Conservation (phyloP, 1,139 yeast genomes). For the Arxiozyma telluris region DNA sequence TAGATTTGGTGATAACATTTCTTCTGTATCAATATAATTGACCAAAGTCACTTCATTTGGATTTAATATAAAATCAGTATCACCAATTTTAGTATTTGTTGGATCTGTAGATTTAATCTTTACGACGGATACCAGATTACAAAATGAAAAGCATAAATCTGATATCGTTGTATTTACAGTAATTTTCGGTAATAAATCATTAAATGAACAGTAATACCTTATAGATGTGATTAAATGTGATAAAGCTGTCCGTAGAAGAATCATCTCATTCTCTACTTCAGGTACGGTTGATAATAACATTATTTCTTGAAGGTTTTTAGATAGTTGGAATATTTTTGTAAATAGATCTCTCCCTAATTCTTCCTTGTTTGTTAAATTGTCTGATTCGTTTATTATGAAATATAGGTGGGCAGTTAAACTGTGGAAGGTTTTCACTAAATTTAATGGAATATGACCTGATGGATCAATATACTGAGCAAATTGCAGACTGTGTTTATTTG, state of each 20-base stretch:
- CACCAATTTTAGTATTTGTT: not conserved
- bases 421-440: constrained; percentile 3
- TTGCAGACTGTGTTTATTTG: not conserved
- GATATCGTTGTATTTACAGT: constrained; percentile 70
- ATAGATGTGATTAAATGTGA: constrained; percentile 73
- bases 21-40: not conserved
- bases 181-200: constrained; percentile 49
- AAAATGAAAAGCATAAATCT: constrained; percentile 62
- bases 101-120: constrained; percentile 26
- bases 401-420: not conserved
- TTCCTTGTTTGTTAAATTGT: not conserved
- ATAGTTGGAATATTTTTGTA: constrained; percentile 45
- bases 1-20: not conserved
- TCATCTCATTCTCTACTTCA: constrained; percentile 18
- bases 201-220: constrained; percentile 60
- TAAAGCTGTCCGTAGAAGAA: constrained; percentile 57
- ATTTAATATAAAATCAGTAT: not conserved
- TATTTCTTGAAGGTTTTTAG: constrained; percentile 43
- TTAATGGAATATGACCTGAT: constrained; percentile 6
- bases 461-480: constrained; percentile 1
- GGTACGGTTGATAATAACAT: constrained; percentile 15
- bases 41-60: not conserved
- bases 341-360: constrained; percentile 34
- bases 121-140: constrained; percentile 54
- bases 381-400: not conserved